These are phyloP conservation scores for Yamadazyma akitaensis DNA, from an alignment of 805 yeast species.

Conservation along the genomic window DNA sequence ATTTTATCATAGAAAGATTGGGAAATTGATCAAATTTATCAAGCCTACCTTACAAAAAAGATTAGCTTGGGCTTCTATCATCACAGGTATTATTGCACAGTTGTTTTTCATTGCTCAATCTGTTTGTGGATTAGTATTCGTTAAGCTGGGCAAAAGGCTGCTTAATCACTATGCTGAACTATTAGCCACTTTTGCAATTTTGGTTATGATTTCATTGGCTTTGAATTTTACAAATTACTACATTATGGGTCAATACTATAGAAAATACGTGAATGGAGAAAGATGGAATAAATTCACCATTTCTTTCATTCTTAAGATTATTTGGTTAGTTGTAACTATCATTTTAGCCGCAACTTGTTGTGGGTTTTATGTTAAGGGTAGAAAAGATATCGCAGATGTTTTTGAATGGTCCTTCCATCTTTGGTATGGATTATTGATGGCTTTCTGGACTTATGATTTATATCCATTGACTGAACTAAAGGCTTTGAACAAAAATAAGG, in stretches of 20 bases:
- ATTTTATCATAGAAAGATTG: slow-evolving; percentile 26
- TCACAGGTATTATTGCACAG: slow-evolving; percentile 22
- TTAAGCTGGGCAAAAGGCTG: slow-evolving; percentile 14
- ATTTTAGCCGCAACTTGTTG: slow-evolving; percentile 19
- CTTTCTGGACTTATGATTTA: slow-evolving; percentile 28
- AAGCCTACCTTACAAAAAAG: slow-evolving; percentile 22
- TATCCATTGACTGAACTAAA: slow-evolving; percentile 25
- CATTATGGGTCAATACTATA: slow-evolving; percentile 28
- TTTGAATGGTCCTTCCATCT: slow-evolving; percentile 28
- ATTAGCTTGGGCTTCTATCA: slow-evolving; percentile 22
- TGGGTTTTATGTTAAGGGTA: slow-evolving; percentile 19
- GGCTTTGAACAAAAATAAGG: slow-evolving; percentile 10
- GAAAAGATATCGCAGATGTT: slow-evolving; percentile 17
- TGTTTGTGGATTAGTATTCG: slow-evolving; percentile 16
- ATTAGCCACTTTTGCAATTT: slow-evolving; percentile 23
- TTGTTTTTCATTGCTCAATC: slow-evolving; percentile 21
- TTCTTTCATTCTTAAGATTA: slow-evolving; percentile 22
- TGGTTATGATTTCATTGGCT: slow-evolving; percentile 23
- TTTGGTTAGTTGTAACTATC: slow-evolving; percentile 23
- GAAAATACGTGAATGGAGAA: slow-evolving; percentile 26
- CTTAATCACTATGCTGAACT: slow-evolving; percentile 22
- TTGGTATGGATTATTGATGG: slow-evolving; percentile 25
- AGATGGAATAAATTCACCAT: slow-evolving; percentile 28
- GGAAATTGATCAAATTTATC: slow-evolving; percentile 27
- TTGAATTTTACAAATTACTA: slow-evolving; percentile 26